Base-by-base conservation (phyloP, 306 rosid genomes). In the Alnus rubra region DNA sequence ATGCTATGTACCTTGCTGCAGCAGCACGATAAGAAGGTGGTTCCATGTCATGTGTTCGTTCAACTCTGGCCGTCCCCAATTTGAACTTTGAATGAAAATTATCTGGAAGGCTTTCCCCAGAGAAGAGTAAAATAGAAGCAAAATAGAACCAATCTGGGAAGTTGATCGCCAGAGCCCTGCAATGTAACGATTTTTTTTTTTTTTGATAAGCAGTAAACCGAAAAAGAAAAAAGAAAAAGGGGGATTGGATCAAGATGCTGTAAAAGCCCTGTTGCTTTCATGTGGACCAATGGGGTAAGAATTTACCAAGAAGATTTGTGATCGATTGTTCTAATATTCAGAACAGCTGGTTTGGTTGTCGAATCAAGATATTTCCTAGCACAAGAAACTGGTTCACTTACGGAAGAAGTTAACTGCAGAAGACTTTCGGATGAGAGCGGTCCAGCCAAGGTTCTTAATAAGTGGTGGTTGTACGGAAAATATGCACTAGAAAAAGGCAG, bases 241-340 rank as follows among this genome's bases (percentile, higher is more conserved):
- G 54, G 48, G 50, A 8, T 30, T 62, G 19, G 39, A 77, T 58
- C 28, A 35, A 73, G 63, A 81, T 60, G 80, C 71, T 51, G 78
- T 39, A 19, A 10, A 70, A 31, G 71, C 75, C 75, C 67, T 68
- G 30, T 31, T 74, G 6, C 50, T 74, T 60, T 81, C 78, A 56
- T 19, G 42, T 67, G 74, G 64, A 65, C 53, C 12, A 18, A 67
- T 76, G 78, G 39, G 44, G 39, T 72, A 49, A 71, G 79, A 76
- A 85, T 30, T 79, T 85, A 85, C 88, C 88, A 85, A 62, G 70
- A 18, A 76, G 86, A 85, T 69, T 76, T 79, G 76, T 85, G 84
- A 82, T 79, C 82, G 2, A 85, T 39, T 9, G 69, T 55, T 28
- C 56, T 19, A 58, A 74, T 53, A 68, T 72, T 73, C 74, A 67